These are phyloP conservation scores for Strobilomyces confusus DNA, from an alignment of 768 basidiomycete genomes.

Conservation along the genomic window DNA sequence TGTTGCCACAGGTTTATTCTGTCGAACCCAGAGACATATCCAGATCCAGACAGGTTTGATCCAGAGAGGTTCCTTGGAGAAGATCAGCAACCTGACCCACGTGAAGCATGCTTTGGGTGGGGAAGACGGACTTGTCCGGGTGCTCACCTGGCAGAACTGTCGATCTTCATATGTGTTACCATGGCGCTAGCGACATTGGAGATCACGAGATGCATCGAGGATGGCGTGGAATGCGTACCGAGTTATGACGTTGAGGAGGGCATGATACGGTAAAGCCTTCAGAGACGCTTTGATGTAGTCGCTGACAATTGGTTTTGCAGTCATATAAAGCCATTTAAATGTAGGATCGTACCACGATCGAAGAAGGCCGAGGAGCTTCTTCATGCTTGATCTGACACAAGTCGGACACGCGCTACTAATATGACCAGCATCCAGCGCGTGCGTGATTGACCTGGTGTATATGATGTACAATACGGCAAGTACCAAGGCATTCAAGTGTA, in stretches of 20 bases:
- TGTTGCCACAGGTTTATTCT: slow-evolving; percentile 2
- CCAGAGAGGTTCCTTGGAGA: slow-evolving; percentile 11
- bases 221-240: neutral
- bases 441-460: no score
- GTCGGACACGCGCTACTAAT: no score
- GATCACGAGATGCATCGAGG: slow-evolving; percentile 2
- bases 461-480: no score
- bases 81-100: slow-evolving; percentile 2
- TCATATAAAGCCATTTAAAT: neutral
- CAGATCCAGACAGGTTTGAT: neutral
- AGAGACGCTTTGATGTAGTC: neutral
- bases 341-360: neutral
- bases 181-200: slow-evolving; percentile 9
- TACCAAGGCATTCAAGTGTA: no score
- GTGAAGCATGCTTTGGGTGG: slow-evolving; percentile 12
- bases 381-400: no score
- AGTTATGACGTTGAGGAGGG: neutral
- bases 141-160: neutral
- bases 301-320: neutral
- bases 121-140: slow-evolving; percentile 11
- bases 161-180: slow-evolving; percentile 6
- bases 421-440: no score
- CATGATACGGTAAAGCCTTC: neutral
- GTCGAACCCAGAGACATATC: slow-evolving; percentile 1
- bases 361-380: no score